phyloP scores from a whole-genome alignment of 768 basidiomycete genomes.

The Tephrocybe sp. region DNA sequence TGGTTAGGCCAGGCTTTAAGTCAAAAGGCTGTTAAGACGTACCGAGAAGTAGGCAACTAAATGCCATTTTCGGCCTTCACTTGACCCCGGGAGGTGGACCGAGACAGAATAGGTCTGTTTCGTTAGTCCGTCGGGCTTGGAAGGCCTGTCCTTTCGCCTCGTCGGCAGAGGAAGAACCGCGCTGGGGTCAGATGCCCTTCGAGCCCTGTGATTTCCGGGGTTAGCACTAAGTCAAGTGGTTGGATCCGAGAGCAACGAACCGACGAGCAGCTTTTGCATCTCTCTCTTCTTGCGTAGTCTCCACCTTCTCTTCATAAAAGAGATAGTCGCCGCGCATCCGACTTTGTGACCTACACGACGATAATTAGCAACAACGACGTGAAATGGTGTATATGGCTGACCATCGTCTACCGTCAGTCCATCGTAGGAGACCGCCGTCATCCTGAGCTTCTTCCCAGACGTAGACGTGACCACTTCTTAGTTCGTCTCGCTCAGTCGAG shows the following conservation, averaged over 20 bases:
- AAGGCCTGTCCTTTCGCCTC: conserved; percentile 74
- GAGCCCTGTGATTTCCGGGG: conserved; percentile 40
- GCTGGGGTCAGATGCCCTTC: conserved; percentile 60
- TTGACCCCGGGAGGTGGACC: conserved; percentile 61
- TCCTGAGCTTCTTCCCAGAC: conserved; percentile 88
- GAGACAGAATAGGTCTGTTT: conserved; percentile 85
- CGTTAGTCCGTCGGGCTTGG: conserved; percentile 79
- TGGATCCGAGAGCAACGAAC: conserved; percentile 32
- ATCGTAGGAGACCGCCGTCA: conserved; percentile 65
- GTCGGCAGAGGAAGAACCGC: conserved; percentile 58
- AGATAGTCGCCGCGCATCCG: conserved; percentile 82
- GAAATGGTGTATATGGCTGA: conserved; percentile 22
- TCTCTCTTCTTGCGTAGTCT: conserved; percentile 76
- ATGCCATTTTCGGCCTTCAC: conserved; percentile 74
- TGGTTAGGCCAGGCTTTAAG: background rate
- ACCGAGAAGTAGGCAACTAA: conserved; percentile 83
- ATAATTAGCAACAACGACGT: background rate
- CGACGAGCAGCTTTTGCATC: conserved; percentile 79
- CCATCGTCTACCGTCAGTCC: conserved; percentile 86
- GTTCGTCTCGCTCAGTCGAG: conserved; percentile 65
- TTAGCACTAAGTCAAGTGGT: conserved; percentile 9
- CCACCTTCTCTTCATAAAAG: conserved; percentile 84
- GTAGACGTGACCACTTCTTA: conserved; percentile 74
- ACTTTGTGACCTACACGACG: conserved; percentile 80
- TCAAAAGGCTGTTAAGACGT: conserved; percentile 20